Evolutionary conservation across 352 stramenopile species (phyloP).

Genomic region (Saprolegnia diclina): DNA sequence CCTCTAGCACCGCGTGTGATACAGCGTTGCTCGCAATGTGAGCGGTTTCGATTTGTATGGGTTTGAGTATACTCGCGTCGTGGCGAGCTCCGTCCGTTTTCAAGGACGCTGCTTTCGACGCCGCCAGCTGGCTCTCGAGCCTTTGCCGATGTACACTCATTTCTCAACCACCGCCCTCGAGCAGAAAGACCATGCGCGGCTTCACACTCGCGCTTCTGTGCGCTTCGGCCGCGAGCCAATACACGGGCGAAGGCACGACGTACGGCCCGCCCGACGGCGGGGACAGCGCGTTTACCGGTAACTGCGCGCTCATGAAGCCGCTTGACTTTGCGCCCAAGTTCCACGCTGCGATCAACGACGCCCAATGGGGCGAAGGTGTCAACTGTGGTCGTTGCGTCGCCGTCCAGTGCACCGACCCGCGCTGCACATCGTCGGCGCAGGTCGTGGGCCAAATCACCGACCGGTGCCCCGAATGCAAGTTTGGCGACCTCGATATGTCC

Average conservation of each 20-base stretch:
- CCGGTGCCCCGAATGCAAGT: slow-evolving; percentile 29
- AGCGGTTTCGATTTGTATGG: no score
- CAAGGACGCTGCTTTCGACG: not conserved
- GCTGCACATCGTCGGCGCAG: slow-evolving; percentile 9
- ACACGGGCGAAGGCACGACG: slow-evolving; percentile 23
- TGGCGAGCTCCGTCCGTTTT: not conserved
- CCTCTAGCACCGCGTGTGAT: not conserved
- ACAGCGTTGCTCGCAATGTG: not conserved
- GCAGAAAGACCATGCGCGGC: not conserved
- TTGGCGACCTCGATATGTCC: slow-evolving; percentile 34
- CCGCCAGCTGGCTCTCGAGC: not conserved
- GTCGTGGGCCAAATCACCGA: slow-evolving; percentile 34
- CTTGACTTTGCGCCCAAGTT: slow-evolving; percentile 17
- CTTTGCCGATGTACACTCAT: no score
- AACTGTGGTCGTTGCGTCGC: slow-evolving; percentile 36
- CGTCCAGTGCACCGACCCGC: slow-evolving; percentile 29
- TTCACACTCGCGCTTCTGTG: not conserved
- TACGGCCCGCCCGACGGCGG: slow-evolving; percentile 23
- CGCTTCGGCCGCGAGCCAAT: no score
- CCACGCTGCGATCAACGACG: slow-evolving; percentile 45
- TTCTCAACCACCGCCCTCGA: no score
- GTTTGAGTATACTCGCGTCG: no score
- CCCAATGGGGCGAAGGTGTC: slow-evolving; percentile 42
- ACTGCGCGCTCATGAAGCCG: slow-evolving; percentile 24
- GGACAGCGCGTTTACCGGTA: not conserved